Evolutionary conservation across 2,329 filamentous ascomycete species (phyloP), one percentile per base, ranked within the genome.

Genomic region (Penicillium sp.): DNA sequence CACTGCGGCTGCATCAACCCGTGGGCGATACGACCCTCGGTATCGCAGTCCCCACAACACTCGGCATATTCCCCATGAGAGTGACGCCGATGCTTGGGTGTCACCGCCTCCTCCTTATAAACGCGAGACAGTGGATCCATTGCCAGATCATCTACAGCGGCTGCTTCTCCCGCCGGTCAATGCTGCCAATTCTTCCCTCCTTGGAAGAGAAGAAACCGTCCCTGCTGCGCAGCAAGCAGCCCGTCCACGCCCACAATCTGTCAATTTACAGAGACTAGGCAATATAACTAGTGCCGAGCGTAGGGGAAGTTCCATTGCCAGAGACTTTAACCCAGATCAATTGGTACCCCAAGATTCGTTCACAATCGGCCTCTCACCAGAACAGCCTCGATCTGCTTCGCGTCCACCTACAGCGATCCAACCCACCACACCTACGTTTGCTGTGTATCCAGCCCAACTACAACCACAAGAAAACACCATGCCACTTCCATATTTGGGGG

Each of bases 21-120:
- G 89, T 53, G 82, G 85, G 24, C 81, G 88, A 46, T 81, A 90
- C 61, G 85, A 85, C 61, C 77, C 81, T 47, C 76, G 84, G 31
- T 66, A 67, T 56, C 63, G 60, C 10, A 65, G 61, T 16, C 59
- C 61, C 18, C 50, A 61, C 11, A 60, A 44, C 31, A 66, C 58
- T 7, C 79, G 83, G 40, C 88, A 92, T 66, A 82, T 91, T 63
- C 90, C 90, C 4, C 89, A 94, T 71, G 90, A 94, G 72, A 93
- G 89, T 61, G 90, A 94, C 69, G 89, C 90, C 4, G 90, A 94
- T 66, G 90, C 92, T 65, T 95, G 90, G 90, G 88, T 92, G 5
- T 89, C 90, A 5, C 90, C 90, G 5, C 90, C 90, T 9, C 90
- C 90, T 3, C 89, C 89, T 1, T 95, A 95, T 57, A 70, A 67